These are phyloP conservation scores for Termitomyces titanicus DNA, from an alignment of 768 basidiomycete species.

Conservation along the genomic window DNA sequence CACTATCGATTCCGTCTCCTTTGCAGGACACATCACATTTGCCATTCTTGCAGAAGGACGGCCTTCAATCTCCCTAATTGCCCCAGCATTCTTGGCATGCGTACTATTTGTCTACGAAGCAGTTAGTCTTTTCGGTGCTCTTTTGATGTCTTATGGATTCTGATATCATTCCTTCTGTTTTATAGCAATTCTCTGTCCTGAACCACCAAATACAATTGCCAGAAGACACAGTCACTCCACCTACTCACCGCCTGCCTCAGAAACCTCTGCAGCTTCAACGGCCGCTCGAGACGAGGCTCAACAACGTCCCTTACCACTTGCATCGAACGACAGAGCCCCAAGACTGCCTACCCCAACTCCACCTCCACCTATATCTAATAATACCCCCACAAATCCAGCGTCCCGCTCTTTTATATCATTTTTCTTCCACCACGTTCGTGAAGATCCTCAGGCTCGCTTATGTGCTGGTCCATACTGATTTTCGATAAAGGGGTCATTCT, in stretches of 20 bases:
- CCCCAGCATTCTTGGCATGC: slow-evolving; percentile 82
- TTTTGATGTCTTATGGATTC: not conserved
- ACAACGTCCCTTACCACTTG: slow-evolving; percentile 1
- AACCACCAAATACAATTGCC: slow-evolving; percentile 83
- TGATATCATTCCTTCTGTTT: not conserved
- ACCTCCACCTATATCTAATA: slow-evolving; percentile 20
- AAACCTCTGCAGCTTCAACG: slow-evolving; percentile 15
- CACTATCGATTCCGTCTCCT: slow-evolving; percentile 77
- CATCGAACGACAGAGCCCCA: slow-evolving; percentile 15
- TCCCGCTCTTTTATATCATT: slow-evolving; percentile 43
- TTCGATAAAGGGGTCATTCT: slow-evolving; percentile 55
- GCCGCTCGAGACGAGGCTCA: not conserved
- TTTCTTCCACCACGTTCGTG: slow-evolving; percentile 54
- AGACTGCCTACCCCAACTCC: slow-evolving; percentile 18
- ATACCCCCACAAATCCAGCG: slow-evolving; percentile 12
- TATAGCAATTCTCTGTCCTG: slow-evolving; percentile 79
- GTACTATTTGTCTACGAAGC: slow-evolving; percentile 80
- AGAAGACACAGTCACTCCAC: slow-evolving; percentile 43
- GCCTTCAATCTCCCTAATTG: slow-evolving; percentile 75
- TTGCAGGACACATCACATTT: slow-evolving; percentile 89
- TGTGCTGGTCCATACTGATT: slow-evolving; percentile 44
- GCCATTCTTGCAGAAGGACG: slow-evolving; percentile 82
- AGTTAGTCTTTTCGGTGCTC: slow-evolving; percentile 36
- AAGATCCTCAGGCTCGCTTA: slow-evolving; percentile 68
- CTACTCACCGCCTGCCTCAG: slow-evolving; percentile 18